Conservation (phyloP, 2,329 filamentous ascomycete species). For the Xylariaceae sp. region DNA sequence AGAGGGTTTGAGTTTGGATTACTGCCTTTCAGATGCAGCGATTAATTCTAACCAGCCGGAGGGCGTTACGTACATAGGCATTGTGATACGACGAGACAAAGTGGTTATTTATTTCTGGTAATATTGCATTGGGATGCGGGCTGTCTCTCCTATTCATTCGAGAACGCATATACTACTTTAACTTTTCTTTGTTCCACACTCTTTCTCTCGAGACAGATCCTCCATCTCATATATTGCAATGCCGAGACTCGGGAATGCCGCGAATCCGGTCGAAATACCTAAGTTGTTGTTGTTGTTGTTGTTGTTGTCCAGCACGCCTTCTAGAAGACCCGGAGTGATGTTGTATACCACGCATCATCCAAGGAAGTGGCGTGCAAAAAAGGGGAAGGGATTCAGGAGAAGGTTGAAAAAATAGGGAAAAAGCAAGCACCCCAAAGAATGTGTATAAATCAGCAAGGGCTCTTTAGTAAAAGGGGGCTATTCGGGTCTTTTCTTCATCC, state of each 20-base stretch:
- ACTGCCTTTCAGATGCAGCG: slow-evolving; percentile 33
- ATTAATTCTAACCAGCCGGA: slow-evolving; percentile 29
- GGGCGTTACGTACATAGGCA: slow-evolving; percentile 33
- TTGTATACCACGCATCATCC: neutral
- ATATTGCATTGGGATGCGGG: slow-evolving; percentile 44
- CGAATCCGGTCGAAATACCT: neutral
- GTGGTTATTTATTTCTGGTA: slow-evolving; percentile 39
- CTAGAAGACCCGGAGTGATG: neutral
- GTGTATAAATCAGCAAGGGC: slow-evolving; percentile 12
- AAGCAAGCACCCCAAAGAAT: slow-evolving; percentile 1
- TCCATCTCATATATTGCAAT: slow-evolving; percentile 11
- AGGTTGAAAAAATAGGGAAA: neutral
- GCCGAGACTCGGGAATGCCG: slow-evolving; percentile 1
- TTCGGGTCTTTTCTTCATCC: neutral
- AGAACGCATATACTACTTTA: slow-evolving; percentile 29
- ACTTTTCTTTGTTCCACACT: slow-evolving; percentile 18
- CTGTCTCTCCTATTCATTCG: slow-evolving; percentile 26
- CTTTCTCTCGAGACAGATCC: slow-evolving; percentile 1
- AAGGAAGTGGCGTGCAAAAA: neutral
- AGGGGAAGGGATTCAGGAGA: neutral
- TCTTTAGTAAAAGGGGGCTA: neutral
- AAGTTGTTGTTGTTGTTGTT: slow-evolving; percentile 2
- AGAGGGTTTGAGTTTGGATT: slow-evolving; percentile 31
- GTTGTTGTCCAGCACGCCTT: slow-evolving; percentile 3
- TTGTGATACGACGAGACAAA: slow-evolving; percentile 29